Conservation (phyloP, 2,329 filamentous ascomycete species). For the Bimuria novae-zelandiae region DNA sequence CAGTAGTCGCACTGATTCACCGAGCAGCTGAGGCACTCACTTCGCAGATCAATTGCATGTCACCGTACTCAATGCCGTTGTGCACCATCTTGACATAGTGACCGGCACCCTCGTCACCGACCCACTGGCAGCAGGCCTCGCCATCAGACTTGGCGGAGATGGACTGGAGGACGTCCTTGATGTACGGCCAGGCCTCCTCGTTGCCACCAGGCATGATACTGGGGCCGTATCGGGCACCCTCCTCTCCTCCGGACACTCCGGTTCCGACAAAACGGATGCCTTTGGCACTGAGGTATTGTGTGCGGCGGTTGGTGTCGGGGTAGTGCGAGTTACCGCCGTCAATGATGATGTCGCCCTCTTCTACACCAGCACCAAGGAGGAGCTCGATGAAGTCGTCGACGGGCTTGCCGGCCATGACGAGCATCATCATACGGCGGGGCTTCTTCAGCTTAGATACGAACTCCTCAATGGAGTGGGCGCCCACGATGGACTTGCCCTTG, state of each 20-base stretch:
- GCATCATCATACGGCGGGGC: conserved; percentile 95
- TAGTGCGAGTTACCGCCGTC: conserved; percentile 99
- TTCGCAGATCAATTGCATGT: conserved; percentile 99
- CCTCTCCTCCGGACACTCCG: conserved; percentile 98
- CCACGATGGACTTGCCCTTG: conserved; percentile 86
- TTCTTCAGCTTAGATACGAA: conserved; percentile 97
- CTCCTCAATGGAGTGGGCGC: conserved; percentile 91
- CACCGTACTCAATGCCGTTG: conserved; percentile 99
- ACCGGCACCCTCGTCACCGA: conserved; percentile 97
- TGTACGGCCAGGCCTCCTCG: conserved; percentile 95
- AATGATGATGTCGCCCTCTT: conserved; percentile 90
- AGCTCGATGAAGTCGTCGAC: conserved; percentile 99
- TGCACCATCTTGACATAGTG: conserved; percentile 99
- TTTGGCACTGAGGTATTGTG: conserved; percentile 83
- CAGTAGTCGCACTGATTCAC: conserved; percentile 7
- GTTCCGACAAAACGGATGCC: conserved; percentile 94
- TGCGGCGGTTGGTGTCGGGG: conserved; percentile 97
- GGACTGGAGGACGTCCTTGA: conserved; percentile 99
- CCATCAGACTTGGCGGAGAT: conserved; percentile 97
- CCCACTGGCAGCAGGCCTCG: conserved; percentile 99
- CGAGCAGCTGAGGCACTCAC: conserved; percentile 56
- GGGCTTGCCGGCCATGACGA: conserved; percentile 97
- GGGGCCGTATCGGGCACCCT: conserved; percentile 96
- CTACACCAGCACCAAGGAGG: conserved; percentile 63
- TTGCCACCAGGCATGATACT: conserved; percentile 99